These are phyloP conservation scores for Talaromyces rugulosus DNA, from an alignment of 2,329 filamentous ascomycete genomes.

Conservation along the genomic window DNA sequence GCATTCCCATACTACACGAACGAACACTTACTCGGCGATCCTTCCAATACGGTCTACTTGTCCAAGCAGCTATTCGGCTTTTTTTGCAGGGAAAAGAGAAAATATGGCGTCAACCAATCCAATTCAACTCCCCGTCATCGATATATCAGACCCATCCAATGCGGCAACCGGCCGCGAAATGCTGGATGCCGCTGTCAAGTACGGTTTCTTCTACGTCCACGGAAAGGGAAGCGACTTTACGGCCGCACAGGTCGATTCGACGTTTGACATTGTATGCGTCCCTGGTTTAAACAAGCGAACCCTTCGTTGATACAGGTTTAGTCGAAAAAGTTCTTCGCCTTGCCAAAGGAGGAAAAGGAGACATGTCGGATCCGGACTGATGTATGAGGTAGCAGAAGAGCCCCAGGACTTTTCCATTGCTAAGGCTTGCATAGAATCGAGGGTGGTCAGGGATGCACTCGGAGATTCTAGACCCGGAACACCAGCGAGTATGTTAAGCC, in stretches of 20 bases:
- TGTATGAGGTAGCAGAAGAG: conserved; percentile 26
- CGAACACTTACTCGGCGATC: background rate
- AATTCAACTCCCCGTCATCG: conserved; percentile 70
- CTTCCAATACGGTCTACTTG: background rate
- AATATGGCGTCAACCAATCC: conserved; percentile 13
- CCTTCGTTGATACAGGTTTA: conserved; percentile 27
- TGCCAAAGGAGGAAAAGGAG: conserved; percentile 67
- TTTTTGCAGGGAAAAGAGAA: background rate
- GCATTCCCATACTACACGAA: background rate
- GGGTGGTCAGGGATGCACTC: conserved; percentile 87
- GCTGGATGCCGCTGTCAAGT: conserved; percentile 72
- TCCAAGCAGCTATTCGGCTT: background rate
- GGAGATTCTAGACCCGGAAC: conserved; percentile 80
- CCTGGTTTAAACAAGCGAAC: background rate
- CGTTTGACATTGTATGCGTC: conserved; percentile 65
- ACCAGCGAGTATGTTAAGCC: conserved; percentile 61
- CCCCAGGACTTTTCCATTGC: background rate
- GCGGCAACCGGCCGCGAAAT: conserved; percentile 62
- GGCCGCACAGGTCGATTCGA: conserved; percentile 59
- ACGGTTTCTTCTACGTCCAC: conserved; percentile 87
- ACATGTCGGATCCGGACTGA: conserved; percentile 67
- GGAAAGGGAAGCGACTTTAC: conserved; percentile 69
- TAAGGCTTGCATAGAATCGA: conserved; percentile 57
- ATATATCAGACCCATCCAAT: conserved; percentile 63
- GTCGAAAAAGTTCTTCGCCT: conserved; percentile 70